phyloP scores from a whole-genome alignment of 129 eudicot species.

The carrot (Daucus carota) region DH1_v3.0 NC_030383.2:35180501-35181000 shows the following conservation, averaged over 20 bases:
- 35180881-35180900: background rate
- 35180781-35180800: background rate
- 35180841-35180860: background rate
- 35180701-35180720: background rate
- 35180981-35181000: constrained; percentile 3
- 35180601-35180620: constrained; percentile 76
- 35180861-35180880: background rate
- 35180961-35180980: background rate
- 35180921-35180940: background rate
- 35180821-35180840: background rate
- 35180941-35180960: background rate
- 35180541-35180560: constrained; percentile 88
- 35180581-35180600: constrained; percentile 89
- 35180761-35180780: background rate
- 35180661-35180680: constrained; percentile 40
- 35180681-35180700: constrained; percentile 14
- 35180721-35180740: background rate
- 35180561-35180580: constrained; percentile 89
- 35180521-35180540: constrained; percentile 15
- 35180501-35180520: background rate
- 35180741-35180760: background rate
- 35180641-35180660: constrained; percentile 66
- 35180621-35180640: constrained; percentile 63
- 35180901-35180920: background rate
- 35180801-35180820: background rate